phyloP scores from a whole-genome alignment of 371 early-diverging fungal species.

The Mucor irregularis region DNA sequence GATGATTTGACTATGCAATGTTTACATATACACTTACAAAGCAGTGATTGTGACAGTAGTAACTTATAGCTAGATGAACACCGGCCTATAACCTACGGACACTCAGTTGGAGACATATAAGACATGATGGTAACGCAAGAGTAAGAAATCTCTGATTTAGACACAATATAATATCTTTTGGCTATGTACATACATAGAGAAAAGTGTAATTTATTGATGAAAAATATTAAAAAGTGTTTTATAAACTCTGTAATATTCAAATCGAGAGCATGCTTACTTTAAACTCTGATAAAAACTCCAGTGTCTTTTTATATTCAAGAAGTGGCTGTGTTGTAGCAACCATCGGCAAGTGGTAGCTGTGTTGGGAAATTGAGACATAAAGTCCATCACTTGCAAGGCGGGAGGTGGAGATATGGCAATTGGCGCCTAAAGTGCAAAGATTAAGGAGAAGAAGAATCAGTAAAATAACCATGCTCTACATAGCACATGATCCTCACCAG shows the following conservation, averaged over 20 bases:
- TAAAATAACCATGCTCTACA: neutral
- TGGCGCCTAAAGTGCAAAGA: neutral
- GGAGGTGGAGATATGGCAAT: neutral
- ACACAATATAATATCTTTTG: too few relatives aligned
- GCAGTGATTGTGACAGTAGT: too few relatives aligned
- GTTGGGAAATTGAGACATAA: neutral
- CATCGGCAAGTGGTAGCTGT: neutral
- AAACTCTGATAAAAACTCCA: neutral
- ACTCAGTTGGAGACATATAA: too few relatives aligned
- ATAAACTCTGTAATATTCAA: neutral
- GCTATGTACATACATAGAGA: too few relatives aligned
- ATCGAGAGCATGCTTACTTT: neutral
- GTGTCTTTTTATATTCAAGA: neutral
- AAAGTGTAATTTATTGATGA: too few relatives aligned
- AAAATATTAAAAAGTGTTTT: neutral
- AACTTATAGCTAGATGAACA: too few relatives aligned
- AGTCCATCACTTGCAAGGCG: slow-evolving; percentile 1
- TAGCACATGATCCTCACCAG: neutral
- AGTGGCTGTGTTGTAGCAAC: neutral
- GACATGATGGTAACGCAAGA: too few relatives aligned
- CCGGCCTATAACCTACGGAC: too few relatives aligned
- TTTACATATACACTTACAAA: too few relatives aligned
- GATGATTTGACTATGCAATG: too few relatives aligned
- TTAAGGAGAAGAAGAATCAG: neutral
- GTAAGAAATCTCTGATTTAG: too few relatives aligned